phyloP scores from a whole-genome alignment of 257 asterid species.

The Knoxia roxburghii region DNA sequence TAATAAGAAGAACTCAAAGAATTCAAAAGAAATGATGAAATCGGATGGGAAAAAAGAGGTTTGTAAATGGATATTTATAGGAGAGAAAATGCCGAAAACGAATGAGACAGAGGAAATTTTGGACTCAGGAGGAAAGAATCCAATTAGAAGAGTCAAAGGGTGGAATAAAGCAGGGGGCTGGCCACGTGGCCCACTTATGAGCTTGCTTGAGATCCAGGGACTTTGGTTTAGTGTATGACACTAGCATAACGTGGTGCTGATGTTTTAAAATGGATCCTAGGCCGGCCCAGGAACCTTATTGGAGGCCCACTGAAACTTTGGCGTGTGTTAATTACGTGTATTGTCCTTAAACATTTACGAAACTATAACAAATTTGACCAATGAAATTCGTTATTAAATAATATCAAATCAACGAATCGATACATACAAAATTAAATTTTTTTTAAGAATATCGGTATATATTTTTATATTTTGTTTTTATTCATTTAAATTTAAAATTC shows the following conservation, averaged over 20 bases:
- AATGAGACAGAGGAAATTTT: background rate
- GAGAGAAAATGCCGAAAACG: background rate
- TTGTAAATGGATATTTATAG: constrained; percentile 16
- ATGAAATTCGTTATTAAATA: no score
- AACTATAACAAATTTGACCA: no score
- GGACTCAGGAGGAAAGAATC: background rate
- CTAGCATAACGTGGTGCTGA: constrained; percentile 24
- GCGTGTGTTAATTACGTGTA: no score
- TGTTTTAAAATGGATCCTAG: background rate
- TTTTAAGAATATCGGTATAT: no score
- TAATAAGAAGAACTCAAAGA: constrained; percentile 8
- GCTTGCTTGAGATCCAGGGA: constrained; percentile 16
- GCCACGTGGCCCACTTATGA: constrained; percentile 2
- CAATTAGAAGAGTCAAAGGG: constrained; percentile 2
- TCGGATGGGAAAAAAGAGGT: background rate
- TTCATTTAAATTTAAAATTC: no score
- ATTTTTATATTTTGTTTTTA: no score
- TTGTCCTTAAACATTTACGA: no score
- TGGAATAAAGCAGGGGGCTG: background rate
- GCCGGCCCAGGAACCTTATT: no score
- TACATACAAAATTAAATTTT: no score
- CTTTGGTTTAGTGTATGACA: background rate
- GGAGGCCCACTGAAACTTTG: no score
- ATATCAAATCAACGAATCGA: no score
- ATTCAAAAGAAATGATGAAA: background rate